These are phyloP conservation scores for Talaromyces sp. DNA, from an alignment of 2,329 filamentous ascomycete genomes.

Conservation along the genomic window DNA sequence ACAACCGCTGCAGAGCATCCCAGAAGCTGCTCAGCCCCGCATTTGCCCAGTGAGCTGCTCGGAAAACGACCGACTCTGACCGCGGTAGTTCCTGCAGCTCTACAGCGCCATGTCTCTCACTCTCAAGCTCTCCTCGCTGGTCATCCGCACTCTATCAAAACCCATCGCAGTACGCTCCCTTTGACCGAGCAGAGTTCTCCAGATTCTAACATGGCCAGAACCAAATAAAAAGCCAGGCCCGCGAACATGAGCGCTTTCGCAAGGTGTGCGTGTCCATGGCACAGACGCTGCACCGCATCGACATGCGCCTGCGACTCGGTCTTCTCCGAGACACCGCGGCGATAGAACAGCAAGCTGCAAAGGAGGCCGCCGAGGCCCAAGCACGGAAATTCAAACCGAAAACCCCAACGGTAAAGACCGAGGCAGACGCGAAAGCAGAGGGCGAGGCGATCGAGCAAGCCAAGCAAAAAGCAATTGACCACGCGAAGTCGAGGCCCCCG, in stretches of 20 bases:
- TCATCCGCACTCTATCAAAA: slow-evolving; percentile 62
- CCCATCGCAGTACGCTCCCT: slow-evolving; percentile 56
- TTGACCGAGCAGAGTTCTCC: not conserved
- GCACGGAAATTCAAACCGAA: slow-evolving; percentile 49
- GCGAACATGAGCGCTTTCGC: slow-evolving; percentile 64
- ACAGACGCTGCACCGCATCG: slow-evolving; percentile 59
- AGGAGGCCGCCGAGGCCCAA: slow-evolving; percentile 52
- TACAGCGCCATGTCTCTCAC: slow-evolving; percentile 53
- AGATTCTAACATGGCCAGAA: slow-evolving; percentile 47
- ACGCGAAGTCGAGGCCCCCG: slow-evolving; percentile 42
- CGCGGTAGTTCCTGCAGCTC: not conserved
- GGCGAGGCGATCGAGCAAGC: slow-evolving; percentile 28
- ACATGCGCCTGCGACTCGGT: slow-evolving; percentile 64
- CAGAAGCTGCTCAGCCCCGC: not conserved
- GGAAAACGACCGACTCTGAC: not conserved
- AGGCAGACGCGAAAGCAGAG: slow-evolving; percentile 54
- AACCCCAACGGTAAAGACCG: slow-evolving; percentile 57
- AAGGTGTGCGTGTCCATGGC: slow-evolving; percentile 57
- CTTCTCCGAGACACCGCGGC: slow-evolving; percentile 58
- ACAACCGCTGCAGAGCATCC: not conserved
- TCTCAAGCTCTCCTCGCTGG: slow-evolving; percentile 61
- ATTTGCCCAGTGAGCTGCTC: not conserved
- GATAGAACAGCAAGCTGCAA: slow-evolving; percentile 36
- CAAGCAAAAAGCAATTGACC: slow-evolving; percentile 40
- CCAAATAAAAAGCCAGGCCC: slow-evolving; percentile 62